These are phyloP conservation scores for Macaranga tanarius DNA, from an alignment of 441 rosid genomes.

Conservation along the genomic window DNA sequence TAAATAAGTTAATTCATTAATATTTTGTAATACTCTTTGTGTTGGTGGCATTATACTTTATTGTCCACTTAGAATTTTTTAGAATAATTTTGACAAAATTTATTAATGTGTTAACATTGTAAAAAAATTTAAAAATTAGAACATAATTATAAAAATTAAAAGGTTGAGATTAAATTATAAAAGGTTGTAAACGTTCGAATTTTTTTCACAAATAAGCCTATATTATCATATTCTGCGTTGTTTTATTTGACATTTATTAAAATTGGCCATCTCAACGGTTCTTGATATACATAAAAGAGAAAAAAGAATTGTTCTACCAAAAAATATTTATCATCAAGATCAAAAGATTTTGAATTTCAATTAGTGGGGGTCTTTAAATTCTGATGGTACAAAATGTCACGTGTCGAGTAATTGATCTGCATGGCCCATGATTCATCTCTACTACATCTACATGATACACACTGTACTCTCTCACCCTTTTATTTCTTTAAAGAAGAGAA, in stretches of 20 bases:
- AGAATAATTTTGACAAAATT: no score
- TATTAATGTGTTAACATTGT: no score
- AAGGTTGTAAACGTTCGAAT: no score
- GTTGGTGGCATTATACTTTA: no score
- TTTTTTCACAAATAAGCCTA: no score
- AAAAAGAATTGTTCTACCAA: background rate
- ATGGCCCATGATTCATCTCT: slow-evolving; percentile 43
- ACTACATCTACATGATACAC: background rate
- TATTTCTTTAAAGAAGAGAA: no score
- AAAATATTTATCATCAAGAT: background rate
- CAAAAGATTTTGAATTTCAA: background rate
- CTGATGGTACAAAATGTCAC: slow-evolving; percentile 29
- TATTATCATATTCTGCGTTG: background rate
- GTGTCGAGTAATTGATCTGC: slow-evolving; percentile 41
- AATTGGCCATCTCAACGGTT: background rate
- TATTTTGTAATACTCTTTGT: no score
- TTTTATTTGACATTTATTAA: background rate
- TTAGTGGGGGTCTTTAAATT: slow-evolving; percentile 10
- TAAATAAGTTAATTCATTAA: no score
- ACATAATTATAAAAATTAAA: no score
- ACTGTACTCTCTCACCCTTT: background rate
- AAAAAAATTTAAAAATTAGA: no score
- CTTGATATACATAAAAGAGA: background rate
- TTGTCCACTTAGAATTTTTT: no score
- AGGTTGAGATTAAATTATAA: no score